Percentiles rank a stretch among this genome's conserved stretches.
phyloP scores from a whole-genome alignment of 495 filamentous ascomycete genomes.

The Neurospora sp. region DNA sequence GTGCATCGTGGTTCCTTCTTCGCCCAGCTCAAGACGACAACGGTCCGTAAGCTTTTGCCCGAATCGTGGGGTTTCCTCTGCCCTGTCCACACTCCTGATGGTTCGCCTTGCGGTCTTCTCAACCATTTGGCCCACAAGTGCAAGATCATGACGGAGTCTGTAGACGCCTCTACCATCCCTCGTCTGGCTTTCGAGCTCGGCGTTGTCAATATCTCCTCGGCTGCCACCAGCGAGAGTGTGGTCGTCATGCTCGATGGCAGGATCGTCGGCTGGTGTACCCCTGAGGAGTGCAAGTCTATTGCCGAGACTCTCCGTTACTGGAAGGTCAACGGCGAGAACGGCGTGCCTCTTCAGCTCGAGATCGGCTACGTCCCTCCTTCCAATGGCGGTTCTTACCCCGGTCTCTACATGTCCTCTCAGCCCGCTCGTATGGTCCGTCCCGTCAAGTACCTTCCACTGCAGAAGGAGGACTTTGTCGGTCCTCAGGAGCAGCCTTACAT shows the following conservation, averaged over 20 bases:
- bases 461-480: conserved; percentile 77
- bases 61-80: conserved; percentile 98
- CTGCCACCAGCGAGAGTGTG: conserved; percentile 67
- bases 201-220: conserved; percentile 57
- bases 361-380: conserved; percentile 85
- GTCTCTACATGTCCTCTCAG: conserved; percentile 85
- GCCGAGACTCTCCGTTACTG: conserved; percentile 79
- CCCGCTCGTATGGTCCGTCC: conserved; percentile 80
- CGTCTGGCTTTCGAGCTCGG: conserved; percentile 66
- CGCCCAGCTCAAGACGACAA: conserved; percentile 92
- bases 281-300: conserved; percentile 65
- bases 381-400: conserved; percentile 84
- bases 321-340: conserved; percentile 89
- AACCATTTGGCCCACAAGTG: conserved; percentile 97
- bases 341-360: conserved; percentile 76
- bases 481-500: conserved; percentile 96
- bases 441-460: conserved; percentile 81
- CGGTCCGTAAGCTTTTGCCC: conserved; percentile 86
- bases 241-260: conserved; percentile 82
- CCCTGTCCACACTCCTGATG: conserved; percentile 95
- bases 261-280: conserved; percentile 82
- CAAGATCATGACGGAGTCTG: conserved; percentile 61
- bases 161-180: conserved; percentile 65
- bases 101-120: conserved; percentile 83
- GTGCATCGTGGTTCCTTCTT: conserved; percentile 98